Conservation (phyloP, 2,329 filamentous ascomycete species). For the Tolypocladium tropicale region DNA sequence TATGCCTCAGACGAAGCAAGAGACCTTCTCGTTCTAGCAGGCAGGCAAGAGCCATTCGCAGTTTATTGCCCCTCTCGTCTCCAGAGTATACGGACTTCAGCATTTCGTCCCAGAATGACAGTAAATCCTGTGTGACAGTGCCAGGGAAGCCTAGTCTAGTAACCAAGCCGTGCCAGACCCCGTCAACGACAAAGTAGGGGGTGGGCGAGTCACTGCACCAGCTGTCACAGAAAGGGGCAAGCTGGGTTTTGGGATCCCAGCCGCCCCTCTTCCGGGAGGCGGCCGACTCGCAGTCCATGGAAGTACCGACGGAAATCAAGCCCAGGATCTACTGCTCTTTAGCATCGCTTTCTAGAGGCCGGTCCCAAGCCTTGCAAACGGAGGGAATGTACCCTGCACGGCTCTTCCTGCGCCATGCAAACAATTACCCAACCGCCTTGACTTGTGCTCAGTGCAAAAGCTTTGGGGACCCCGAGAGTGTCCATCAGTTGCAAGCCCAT, state of each 20-base stretch:
- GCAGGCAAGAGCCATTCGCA: slow-evolving; percentile 33
- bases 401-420: slow-evolving; percentile 40
- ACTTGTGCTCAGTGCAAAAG: slow-evolving; percentile 39
- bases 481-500: slow-evolving; percentile 48
- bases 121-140: slow-evolving; percentile 22
- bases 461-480: slow-evolving; percentile 33
- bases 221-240: slow-evolving; percentile 29
- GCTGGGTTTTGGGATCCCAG: slow-evolving; percentile 35
- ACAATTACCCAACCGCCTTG: slow-evolving; percentile 42
- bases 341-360: not conserved
- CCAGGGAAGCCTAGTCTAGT: slow-evolving; percentile 33
- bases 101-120: slow-evolving; percentile 34
- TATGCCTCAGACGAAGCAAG: slow-evolving; percentile 30
- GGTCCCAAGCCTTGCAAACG: not conserved
- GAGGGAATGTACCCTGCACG: slow-evolving; percentile 26
- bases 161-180: slow-evolving; percentile 35
- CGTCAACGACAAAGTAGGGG: slow-evolving; percentile 35
- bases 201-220: slow-evolving; percentile 29
- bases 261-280: slow-evolving; percentile 33
- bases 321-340: slow-evolving; percentile 30
- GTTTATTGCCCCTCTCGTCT: slow-evolving; percentile 37
- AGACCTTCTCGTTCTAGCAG: slow-evolving; percentile 38
- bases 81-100: slow-evolving; percentile 36
- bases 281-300: slow-evolving; percentile 42
- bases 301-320: slow-evolving; percentile 37